Percentiles rank a stretch among this genome's conserved stretches.
Conservation (phyloP, 495 filamentous ascomycete genomes). For the Trichoderma asperelloides region DNA sequence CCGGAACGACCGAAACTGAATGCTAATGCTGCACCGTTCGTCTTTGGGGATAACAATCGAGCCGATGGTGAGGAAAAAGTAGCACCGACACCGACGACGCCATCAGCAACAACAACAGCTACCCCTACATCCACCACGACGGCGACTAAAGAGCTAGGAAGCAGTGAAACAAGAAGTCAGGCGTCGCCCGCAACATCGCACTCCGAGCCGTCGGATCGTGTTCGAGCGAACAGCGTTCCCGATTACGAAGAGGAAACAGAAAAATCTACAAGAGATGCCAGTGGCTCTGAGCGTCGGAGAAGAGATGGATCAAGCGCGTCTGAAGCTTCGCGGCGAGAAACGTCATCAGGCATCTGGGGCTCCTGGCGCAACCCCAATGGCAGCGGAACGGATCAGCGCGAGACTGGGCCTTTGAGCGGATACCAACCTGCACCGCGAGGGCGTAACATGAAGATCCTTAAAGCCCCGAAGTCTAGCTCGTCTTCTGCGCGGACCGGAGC, state of each 20-base stretch:
- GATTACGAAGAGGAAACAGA: constrained; percentile 32
- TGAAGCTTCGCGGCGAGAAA: constrained; percentile 32
- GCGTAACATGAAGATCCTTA: constrained; percentile 72
- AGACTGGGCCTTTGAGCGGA: constrained; percentile 40
- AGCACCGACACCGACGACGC: constrained; percentile 12
- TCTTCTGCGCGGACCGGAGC: constrained; percentile 36
- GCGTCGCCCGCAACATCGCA: constrained; percentile 20
- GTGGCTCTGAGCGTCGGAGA: constrained; percentile 16
- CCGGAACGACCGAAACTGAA: constrained; percentile 40
- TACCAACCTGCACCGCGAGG: constrained; percentile 48
- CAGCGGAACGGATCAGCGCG: constrained; percentile 40
- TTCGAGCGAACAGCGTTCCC: constrained; percentile 25
- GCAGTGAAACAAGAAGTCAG: constrained; percentile 5
- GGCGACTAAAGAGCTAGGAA: constrained; percentile 3
- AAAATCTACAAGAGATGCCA: constrained; percentile 21
- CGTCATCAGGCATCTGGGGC: constrained; percentile 50
- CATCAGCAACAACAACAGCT: constrained; percentile 15
- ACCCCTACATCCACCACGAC: not conserved
- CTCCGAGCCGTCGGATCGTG: constrained; percentile 25
- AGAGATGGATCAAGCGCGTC: constrained; percentile 25
- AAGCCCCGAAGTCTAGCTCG: constrained; percentile 49
- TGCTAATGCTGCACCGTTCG: constrained; percentile 38
- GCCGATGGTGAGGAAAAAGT: not conserved
- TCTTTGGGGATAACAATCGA: constrained; percentile 25
- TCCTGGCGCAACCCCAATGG: constrained; percentile 54